Conservation (phyloP, 352 stramenopile species). For the Phytophthora quininea region DNA sequence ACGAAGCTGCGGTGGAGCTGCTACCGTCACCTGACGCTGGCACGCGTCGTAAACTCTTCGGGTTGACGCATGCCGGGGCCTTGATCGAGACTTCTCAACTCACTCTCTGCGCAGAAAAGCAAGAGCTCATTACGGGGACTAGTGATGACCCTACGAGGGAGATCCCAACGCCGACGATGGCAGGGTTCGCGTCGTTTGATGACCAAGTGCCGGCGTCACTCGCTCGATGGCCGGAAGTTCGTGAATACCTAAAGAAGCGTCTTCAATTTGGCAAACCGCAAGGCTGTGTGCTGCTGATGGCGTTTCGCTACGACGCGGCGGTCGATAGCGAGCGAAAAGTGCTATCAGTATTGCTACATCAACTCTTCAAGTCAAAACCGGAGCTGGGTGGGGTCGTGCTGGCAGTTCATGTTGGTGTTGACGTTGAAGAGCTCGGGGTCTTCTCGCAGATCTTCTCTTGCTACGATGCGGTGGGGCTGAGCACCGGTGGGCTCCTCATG, state of each 20-base stretch:
- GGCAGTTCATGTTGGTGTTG: constrained; percentile 51
- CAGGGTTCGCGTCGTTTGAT: constrained; percentile 72
- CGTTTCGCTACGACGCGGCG: constrained; percentile 46
- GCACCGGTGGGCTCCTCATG: constrained; percentile 47
- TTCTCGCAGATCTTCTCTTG: constrained; percentile 69
- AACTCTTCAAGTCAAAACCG: constrained; percentile 44
- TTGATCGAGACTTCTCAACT: constrained; percentile 69
- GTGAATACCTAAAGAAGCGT: constrained; percentile 69
- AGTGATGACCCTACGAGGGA: constrained; percentile 8
- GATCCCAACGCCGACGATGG: constrained; percentile 15
- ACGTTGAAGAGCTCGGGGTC: constrained; percentile 59
- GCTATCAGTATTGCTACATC: constrained; percentile 35
- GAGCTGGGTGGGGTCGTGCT: constrained; percentile 61
- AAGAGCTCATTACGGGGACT: background rate
- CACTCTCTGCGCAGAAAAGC: constrained; percentile 47
- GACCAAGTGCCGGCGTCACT: constrained; percentile 54
- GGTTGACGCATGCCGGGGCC: constrained; percentile 56
- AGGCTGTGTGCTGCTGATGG: constrained; percentile 59
- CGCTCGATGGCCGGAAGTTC: constrained; percentile 59
- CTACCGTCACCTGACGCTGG: constrained; percentile 48
- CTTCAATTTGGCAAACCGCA: constrained; percentile 52
- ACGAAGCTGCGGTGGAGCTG: constrained; percentile 46
- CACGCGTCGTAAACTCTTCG: constrained; percentile 62
- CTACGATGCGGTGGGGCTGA: constrained; percentile 53
- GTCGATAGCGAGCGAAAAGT: constrained; percentile 35